Evolutionary conservation across 1,139 yeast genomes (phyloP), one percentile per base, ranked within the genome.

Genomic region (Taphrina deformans): DNA sequence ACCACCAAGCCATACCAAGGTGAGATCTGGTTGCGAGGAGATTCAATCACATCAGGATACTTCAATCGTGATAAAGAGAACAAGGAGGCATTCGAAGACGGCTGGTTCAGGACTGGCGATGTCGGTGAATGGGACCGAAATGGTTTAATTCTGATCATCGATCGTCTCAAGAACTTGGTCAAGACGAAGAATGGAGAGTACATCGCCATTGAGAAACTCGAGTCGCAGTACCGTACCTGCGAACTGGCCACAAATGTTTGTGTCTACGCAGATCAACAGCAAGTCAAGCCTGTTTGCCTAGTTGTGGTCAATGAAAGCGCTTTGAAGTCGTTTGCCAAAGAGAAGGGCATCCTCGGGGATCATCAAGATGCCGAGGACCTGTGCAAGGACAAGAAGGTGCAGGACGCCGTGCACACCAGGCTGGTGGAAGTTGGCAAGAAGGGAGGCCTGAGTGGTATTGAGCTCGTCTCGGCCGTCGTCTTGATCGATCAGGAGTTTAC

Each of bases 71-170:
- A 84, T 67, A 81, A 85, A 75, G 98, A 92, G 78, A 93, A 97
- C 35, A 76, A 80, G 62, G 85, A 77, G 33, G 90, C 96, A 0
- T 87, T 89, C 73, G 80, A 82, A 65, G 97, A 91, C 69, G 96
- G 93, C 33, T 95, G 98, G 97, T 95, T 95, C 80, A 83, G 81
- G 75, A 93, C 99, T 53, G 99, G 99, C 76, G 99, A 95, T 77
- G 90, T 95, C 76, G 97, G 93, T 74, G 93, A 90, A 79, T 91
- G 97, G 96, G 83, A 93, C 53, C 70, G 85, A 26, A 82, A 81
- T 70, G 99, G 99, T 71, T 85, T 85, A 67, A 80, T 95, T 73
- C 85, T 82, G 74, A 82, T 95, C 70, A 88, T 95, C 76, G 99
- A 95, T 79, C 89, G 99, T 77, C 89, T 86, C 81, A 95, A 95